These are phyloP conservation scores for Trichoderma gamsii DNA, from an alignment of 495 filamentous ascomycete species.

Conservation along the genomic window DNA sequence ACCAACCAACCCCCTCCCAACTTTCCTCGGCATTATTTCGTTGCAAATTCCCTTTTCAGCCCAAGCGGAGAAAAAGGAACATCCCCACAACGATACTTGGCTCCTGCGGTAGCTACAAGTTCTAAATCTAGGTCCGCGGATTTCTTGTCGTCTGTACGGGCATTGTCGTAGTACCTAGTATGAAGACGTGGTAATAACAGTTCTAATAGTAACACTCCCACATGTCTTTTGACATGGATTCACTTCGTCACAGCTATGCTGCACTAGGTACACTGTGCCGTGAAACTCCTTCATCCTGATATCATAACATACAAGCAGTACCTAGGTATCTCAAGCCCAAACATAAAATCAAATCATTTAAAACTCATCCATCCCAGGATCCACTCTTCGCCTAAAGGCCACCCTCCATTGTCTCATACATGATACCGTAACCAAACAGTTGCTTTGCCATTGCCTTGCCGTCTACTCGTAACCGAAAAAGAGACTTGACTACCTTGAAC, in stretches of 20 bases:
- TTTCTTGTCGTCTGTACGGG: too few species aligned
- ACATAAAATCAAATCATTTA: background rate
- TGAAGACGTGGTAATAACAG: too few species aligned
- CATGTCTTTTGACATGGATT: too few species aligned
- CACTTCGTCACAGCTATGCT: too few species aligned
- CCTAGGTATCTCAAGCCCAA: too few species aligned
- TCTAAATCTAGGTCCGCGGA: background rate
- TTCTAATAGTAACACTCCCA: too few species aligned
- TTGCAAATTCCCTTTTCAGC: background rate
- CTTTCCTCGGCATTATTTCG: background rate
- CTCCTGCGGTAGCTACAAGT: too few species aligned
- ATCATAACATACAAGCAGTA: too few species aligned
- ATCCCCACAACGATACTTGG: background rate
- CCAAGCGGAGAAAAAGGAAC: background rate
- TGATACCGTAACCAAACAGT: background rate
- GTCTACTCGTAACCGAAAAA: background rate
- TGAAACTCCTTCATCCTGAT: too few species aligned
- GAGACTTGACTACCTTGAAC: background rate
- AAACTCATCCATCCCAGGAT: background rate
- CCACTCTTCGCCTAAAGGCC: background rate
- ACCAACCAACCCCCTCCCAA: background rate
- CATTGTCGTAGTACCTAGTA: too few species aligned
- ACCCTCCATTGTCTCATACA: background rate
- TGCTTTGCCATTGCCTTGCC: background rate
- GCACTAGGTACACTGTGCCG: too few species aligned